phyloP scores from a whole-genome alignment of 495 filamentous ascomycete genomes.

The Aspergillus sclerotioniger region DNA sequence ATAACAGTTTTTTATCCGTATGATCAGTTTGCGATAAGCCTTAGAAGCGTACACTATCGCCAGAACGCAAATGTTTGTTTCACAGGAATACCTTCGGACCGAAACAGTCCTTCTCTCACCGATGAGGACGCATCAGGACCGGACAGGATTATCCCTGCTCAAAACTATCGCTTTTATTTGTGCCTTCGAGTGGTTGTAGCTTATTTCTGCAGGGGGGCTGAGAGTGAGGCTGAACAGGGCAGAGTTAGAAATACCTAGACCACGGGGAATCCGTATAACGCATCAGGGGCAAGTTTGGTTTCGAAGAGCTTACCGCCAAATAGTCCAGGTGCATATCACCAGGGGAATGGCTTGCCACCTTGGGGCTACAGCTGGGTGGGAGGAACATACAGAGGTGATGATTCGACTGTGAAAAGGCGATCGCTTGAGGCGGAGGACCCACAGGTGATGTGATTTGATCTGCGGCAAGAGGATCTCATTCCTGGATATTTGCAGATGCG shows the following conservation, averaged over 20 bases:
- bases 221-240: background rate
- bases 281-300: background rate
- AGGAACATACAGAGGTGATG: background rate
- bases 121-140: background rate
- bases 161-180: background rate
- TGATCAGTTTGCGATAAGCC: background rate
- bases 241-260: background rate
- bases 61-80: background rate
- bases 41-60: background rate
- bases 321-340: background rate
- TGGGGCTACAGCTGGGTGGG: background rate
- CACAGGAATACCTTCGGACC: background rate
- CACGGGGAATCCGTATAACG: background rate
- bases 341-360: background rate
- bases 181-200: background rate
- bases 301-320: background rate
- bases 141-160: background rate
- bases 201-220: background rate
- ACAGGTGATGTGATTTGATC: background rate
- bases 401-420: background rate
- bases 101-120: background rate
- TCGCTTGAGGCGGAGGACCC: background rate
- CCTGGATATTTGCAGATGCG: background rate
- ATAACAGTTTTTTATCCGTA: background rate
- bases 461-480: background rate